phyloP scores from a whole-genome alignment of 371 early-diverging fungal genomes.

The Lichtheimia hyalospora region DNA sequence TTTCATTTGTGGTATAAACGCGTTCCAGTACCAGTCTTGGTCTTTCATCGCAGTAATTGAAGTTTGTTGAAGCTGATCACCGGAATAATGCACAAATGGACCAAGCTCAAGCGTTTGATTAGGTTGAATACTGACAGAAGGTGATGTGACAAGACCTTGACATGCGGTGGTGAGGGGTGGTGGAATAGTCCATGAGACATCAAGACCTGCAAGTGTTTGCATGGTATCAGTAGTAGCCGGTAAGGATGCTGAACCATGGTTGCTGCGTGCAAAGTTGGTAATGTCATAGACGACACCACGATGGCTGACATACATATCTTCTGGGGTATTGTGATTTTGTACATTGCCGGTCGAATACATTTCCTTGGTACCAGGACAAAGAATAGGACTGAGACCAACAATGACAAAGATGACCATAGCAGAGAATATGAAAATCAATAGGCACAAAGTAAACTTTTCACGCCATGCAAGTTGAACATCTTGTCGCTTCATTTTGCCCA shows the following conservation, averaged over 20 bases:
- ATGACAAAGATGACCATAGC: slow-evolving; percentile 86
- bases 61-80: slow-evolving; percentile 29
- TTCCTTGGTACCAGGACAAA: slow-evolving; percentile 80
- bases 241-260: slow-evolving; percentile 46
- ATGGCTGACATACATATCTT: slow-evolving; percentile 62
- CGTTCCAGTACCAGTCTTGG: slow-evolving; percentile 66
- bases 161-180: slow-evolving; percentile 71
- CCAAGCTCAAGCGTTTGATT: slow-evolving; percentile 25
- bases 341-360: slow-evolving; percentile 62
- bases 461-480: slow-evolving; percentile 96
- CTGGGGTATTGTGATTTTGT: slow-evolving; percentile 34
- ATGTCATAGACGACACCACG: slow-evolving; percentile 76
- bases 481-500: slow-evolving; percentile 76
- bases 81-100: slow-evolving; percentile 41
- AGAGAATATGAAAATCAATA: slow-evolving; percentile 83
- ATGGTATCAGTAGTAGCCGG: slow-evolving; percentile 52
- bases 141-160: slow-evolving; percentile 46
- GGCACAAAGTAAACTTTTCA: slow-evolving; percentile 92
- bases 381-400: slow-evolving; percentile 81
- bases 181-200: slow-evolving; percentile 70
- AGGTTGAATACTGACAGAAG: slow-evolving; percentile 31
- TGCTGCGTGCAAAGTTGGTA: slow-evolving; percentile 59
- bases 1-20: slow-evolving; percentile 61
- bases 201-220: slow-evolving; percentile 67
- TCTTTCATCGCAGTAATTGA: slow-evolving; percentile 29